These are phyloP conservation scores for Friedmanniomyces simplex DNA, from an alignment of 495 filamentous ascomycete genomes.

Conservation along the genomic window DNA sequence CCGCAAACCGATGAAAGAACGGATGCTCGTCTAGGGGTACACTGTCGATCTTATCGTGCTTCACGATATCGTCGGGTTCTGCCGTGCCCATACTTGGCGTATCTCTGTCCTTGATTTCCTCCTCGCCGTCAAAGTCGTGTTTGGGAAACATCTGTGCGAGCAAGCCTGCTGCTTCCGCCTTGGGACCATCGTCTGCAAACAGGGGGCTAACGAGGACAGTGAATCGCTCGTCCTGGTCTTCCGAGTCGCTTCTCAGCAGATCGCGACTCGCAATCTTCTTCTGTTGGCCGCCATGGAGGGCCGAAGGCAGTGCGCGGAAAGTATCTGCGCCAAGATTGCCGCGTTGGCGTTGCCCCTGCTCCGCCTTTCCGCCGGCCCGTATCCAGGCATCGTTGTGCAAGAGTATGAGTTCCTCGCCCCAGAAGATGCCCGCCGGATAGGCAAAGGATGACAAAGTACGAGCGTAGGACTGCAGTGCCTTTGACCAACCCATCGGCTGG, in stretches of 20 bases:
- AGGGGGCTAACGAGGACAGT: constrained; percentile 26
- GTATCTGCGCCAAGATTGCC: constrained; percentile 15
- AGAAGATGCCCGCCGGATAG: constrained; percentile 28
- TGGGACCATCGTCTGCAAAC: constrained; percentile 15
- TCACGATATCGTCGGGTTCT: background rate
- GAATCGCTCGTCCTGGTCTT: constrained; percentile 11
- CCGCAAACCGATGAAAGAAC: constrained; percentile 30
- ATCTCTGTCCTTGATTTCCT: background rate
- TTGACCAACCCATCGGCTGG: constrained; percentile 23
- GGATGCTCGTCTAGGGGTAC: constrained; percentile 21
- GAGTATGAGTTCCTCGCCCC: constrained; percentile 22
- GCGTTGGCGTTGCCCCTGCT: constrained; percentile 16
- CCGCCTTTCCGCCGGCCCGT: constrained; percentile 7
- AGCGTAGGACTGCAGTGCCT: constrained; percentile 21
- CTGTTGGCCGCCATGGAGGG: constrained; percentile 13
- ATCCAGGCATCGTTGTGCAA: constrained; percentile 29
- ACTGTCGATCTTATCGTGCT: background rate
- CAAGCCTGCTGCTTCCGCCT: constrained; percentile 18
- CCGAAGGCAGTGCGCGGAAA: constrained; percentile 16
- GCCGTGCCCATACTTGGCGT: background rate
- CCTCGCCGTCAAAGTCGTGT: background rate
- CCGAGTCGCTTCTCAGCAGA: constrained; percentile 15
- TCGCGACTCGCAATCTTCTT: constrained; percentile 6
- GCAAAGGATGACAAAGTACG: constrained; percentile 23
- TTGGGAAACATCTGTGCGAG: constrained; percentile 24